Evolutionary conservation across 2,329 filamentous ascomycete genomes (phyloP), one percentile per base, ranked within the genome.

Genomic region (Fusarium tricinctum): DNA sequence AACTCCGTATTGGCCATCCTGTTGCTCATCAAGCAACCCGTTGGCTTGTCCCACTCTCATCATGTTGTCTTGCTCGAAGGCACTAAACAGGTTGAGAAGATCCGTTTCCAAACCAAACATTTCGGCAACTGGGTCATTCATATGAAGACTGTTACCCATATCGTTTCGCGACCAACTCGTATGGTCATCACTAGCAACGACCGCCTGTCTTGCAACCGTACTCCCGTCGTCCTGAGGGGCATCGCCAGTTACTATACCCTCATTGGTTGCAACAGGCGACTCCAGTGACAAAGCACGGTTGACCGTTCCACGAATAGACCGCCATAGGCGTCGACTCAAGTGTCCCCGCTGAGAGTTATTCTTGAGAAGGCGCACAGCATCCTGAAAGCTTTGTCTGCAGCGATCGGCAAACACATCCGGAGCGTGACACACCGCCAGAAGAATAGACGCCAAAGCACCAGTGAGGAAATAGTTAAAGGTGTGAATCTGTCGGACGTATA

Each of bases 91-190:
- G 32, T 61, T 61, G 17, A 61, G 2, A 13, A 61, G 13, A n/a
- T 61, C 58, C 1, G 58, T 51, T 20, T 61, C 58, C 26, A 61
- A 10, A 1, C 58, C 58, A 44, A 61, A 61, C 40, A 50, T 44
- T 4, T 59, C 53, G 0, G 53, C 15, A 26, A 51, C 30, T 5
- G 48, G 15, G 22, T 44, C 39, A 9, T 44, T 30, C 20, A 50
- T 28, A 15, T 32, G 28, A 4, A 58, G 14, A 2, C 32, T 28
- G 13, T 6, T 35, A 4, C 19, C 19, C 2, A 39, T 2, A 1
- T 19, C 44, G 6, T 39, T 26, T 10, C 39, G 40, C 10, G 28
- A 17, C 54, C 54, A 57, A 17, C 6, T 56, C 17, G 47, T 33
- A 4, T 23, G 44, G 2, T 6, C n/a, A 15, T 48, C 23, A 14